A percentile compares a stretch with the other conserved stretches of the same genome.
These are phyloP conservation scores for Chrysoporthe puriensis DNA, from an alignment of 2,329 filamentous ascomycete genomes.

Conservation along the genomic window DNA sequence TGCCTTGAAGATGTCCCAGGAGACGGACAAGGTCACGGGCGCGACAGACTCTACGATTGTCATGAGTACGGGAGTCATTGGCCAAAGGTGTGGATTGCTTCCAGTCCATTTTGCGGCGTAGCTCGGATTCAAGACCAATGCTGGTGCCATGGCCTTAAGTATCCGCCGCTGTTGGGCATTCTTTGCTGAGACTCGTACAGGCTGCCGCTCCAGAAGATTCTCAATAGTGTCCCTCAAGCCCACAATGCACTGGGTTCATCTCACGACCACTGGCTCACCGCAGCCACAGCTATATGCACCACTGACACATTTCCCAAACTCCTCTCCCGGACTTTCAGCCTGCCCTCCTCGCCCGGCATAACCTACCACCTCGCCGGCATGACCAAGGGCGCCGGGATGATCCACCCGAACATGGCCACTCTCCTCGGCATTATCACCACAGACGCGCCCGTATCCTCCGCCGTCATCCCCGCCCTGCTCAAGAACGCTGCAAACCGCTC, in stretches of 20 bases:
- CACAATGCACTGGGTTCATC: constrained; percentile 71
- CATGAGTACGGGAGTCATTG: constrained; percentile 98
- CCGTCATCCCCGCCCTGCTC: constrained; percentile 70
- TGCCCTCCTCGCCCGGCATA: constrained; percentile 76
- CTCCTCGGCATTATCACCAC: constrained; percentile 90
- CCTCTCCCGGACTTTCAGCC: constrained; percentile 78
- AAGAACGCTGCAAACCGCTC: constrained; percentile 76
- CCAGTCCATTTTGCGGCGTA: constrained; percentile 22
- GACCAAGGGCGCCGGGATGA: constrained; percentile 86
- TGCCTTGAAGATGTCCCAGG: constrained; percentile 79
- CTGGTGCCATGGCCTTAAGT: neutral
- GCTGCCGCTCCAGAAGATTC: constrained; percentile 89
- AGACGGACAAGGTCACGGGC: constrained; percentile 69
- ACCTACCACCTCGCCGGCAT: constrained; percentile 89
- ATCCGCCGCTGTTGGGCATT: neutral
- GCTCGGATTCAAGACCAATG: constrained; percentile 10
- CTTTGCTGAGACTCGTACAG: constrained; percentile 45
- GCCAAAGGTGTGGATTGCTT: constrained; percentile 67
- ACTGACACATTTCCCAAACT: constrained; percentile 99
- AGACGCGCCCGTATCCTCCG: constrained; percentile 77
- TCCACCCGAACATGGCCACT: constrained; percentile 98
- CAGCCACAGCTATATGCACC: constrained; percentile 92
- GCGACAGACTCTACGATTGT: constrained; percentile 71
- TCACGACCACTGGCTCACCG: constrained; percentile 84
- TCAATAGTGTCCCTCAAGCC: constrained; percentile 78